Conservation (phyloP, 2,329 filamentous ascomycete genomes). For the Ustulina deusta region DNA sequence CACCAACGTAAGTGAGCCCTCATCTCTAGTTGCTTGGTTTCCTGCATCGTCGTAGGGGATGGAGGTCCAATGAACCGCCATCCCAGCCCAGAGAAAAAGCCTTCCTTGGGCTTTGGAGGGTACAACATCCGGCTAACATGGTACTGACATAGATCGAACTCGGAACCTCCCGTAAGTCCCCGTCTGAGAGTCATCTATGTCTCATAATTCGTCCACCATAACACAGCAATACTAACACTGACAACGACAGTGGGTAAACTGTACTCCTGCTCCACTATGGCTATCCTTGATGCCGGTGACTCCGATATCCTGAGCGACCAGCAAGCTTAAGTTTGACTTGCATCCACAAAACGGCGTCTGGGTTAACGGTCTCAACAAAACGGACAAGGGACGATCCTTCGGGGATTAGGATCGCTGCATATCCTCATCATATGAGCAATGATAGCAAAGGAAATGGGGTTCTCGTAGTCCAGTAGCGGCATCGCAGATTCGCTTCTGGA, state of each 20-base stretch:
- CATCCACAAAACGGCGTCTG: slow-evolving; percentile 48
- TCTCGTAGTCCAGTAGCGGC: slow-evolving; percentile 37
- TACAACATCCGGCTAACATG: slow-evolving; percentile 69
- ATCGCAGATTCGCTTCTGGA: slow-evolving; percentile 25
- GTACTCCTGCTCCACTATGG: slow-evolving; percentile 98
- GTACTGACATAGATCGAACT: slow-evolving; percentile 83
- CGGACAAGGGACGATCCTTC: slow-evolving; percentile 40
- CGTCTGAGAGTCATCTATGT: neutral
- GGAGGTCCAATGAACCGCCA: slow-evolving; percentile 26
- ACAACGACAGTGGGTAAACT: slow-evolving; percentile 86
- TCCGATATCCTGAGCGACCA: slow-evolving; percentile 94
- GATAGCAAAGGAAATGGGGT: slow-evolving; percentile 29
- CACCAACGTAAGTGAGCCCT: slow-evolving; percentile 89
- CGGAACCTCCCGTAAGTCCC: slow-evolving; percentile 68
- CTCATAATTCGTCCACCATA: neutral
- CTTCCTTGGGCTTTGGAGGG: slow-evolving; percentile 88
- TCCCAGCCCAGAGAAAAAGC: slow-evolving; percentile 88
- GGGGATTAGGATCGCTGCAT: slow-evolving; percentile 31
- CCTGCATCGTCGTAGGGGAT: slow-evolving; percentile 29
- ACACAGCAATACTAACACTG: slow-evolving; percentile 33
- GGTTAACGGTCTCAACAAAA: slow-evolving; percentile 48
- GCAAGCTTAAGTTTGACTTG: slow-evolving; percentile 64
- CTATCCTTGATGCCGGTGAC: slow-evolving; percentile 96
- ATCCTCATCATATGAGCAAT: slow-evolving; percentile 32
- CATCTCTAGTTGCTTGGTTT: slow-evolving; percentile 6